A percentile compares a stretch with the other conserved stretches of the same genome.
These are phyloP conservation scores for Brasenia schreberi DNA, from an alignment of 164 flowering plant species.

Conservation along the genomic window DNA sequence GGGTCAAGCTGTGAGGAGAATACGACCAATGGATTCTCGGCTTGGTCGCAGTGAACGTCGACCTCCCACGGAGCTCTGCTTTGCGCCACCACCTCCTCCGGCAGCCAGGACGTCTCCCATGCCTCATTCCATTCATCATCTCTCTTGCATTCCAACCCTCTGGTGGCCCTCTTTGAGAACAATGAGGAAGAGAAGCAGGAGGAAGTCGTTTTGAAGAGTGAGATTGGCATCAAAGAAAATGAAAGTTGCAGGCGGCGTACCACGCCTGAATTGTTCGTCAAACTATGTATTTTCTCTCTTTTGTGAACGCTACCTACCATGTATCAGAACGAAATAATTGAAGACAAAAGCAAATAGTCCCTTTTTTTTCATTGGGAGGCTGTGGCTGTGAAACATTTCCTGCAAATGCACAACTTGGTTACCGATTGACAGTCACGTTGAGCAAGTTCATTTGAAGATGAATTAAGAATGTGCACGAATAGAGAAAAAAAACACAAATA, in stretches of 20 bases:
- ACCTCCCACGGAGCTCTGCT: conserved; percentile 79
- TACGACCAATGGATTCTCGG: conserved; percentile 6
- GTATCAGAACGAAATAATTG: no score
- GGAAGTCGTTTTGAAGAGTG: conserved; percentile 6
- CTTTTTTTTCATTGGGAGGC: no score
- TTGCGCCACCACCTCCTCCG: conserved; percentile 46
- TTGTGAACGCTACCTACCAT: no score
- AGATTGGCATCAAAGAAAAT: not conserved
- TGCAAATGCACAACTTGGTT: no score
- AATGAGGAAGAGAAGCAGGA: not conserved
- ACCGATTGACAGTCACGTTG: no score
- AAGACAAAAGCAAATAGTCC: no score
- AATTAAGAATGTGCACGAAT: no score
- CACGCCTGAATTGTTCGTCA: not conserved
- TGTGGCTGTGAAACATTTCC: no score
- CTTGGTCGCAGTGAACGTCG: conserved; percentile 43
- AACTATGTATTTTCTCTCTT: not conserved
- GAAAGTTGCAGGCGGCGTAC: not conserved
- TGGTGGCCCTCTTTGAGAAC: not conserved
- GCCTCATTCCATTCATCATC: conserved; percentile 89
- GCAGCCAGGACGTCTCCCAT: conserved; percentile 97
- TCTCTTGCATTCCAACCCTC: conserved; percentile 7
- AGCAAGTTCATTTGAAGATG: no score
- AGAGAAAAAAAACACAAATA: no score
- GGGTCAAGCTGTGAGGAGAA: conserved; percentile 36